Evolutionary conservation across 2,329 filamentous ascomycete genomes (phyloP).

Genomic region (Claviceps capensis): DNA sequence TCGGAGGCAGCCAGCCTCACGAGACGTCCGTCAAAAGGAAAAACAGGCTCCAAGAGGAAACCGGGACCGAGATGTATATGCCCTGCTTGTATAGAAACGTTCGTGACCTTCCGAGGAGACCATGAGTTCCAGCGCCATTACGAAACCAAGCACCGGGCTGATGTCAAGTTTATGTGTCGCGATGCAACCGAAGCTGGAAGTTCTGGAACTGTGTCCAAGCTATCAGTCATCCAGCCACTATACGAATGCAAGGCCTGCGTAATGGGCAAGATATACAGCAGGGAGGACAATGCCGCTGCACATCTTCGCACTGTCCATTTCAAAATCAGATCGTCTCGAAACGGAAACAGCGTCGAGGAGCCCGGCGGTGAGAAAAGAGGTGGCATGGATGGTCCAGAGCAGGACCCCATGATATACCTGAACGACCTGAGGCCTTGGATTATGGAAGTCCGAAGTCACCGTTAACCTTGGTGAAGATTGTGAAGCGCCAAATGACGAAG

Average conservation of each 20-base stretch:
- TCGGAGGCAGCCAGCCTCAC: conserved; percentile 6
- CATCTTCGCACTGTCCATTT: conserved; percentile 84
- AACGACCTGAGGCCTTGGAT: conserved; percentile 50
- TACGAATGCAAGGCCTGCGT: conserved; percentile 73
- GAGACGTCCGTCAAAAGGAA: conserved; percentile 25
- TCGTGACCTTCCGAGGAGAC: conserved; percentile 70
- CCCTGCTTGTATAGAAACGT: conserved; percentile 53
- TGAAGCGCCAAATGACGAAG: no score
- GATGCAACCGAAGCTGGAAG: conserved; percentile 33
- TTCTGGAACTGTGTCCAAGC: conserved; percentile 27
- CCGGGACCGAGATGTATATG: conserved; percentile 60
- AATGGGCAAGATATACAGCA: conserved; percentile 65
- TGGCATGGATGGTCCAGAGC: conserved; percentile 39
- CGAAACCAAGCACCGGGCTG: conserved; percentile 46
- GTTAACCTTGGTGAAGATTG: no score
- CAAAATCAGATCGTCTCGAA: conserved; percentile 43
- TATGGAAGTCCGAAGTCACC: conserved; percentile 19
- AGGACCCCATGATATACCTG: conserved; percentile 41
- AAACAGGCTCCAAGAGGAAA: conserved; percentile 28
- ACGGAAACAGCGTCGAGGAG: conserved; percentile 23
- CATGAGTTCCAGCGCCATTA: conserved; percentile 65
- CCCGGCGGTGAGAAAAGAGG: conserved; percentile 34
- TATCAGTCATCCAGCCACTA: conserved; percentile 48
- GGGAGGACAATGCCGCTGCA: conserved; percentile 89
- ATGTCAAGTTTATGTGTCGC: conserved; percentile 42